A percentile compares a stretch with the other conserved stretches of the same genome.
phyloP scores from a whole-genome alignment of 139 green algal species.

The Chlamydomonas urium region DNA sequence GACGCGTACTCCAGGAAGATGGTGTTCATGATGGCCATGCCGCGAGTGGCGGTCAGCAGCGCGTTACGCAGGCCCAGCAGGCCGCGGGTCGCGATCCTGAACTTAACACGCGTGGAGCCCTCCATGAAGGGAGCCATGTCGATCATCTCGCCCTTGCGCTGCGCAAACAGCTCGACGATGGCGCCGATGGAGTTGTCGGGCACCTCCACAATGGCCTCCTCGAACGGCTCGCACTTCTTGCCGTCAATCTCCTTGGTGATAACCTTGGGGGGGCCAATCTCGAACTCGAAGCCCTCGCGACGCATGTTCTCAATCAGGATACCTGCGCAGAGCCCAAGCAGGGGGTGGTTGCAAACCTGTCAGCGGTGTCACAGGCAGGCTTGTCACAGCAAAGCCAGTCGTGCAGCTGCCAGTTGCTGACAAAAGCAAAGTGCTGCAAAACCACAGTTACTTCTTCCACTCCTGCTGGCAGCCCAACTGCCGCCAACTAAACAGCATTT shows the following conservation, averaged over 20 bases:
- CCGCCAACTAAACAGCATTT: no score
- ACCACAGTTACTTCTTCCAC: no score
- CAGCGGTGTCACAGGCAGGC: no score
- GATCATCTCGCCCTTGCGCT: conserved; percentile 72
- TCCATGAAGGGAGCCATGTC: conserved; percentile 26
- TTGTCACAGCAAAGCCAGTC: no score
- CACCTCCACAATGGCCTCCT: conserved; percentile 88
- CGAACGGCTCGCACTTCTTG: conserved; percentile 85
- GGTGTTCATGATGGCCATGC: conserved; percentile 94
- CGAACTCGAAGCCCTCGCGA: conserved; percentile 85
- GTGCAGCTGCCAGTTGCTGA: no score
- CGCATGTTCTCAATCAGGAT: conserved; percentile 99
- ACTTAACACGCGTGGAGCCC: conserved; percentile 53
- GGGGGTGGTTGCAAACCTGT: no score
- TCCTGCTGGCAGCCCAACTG: no score
- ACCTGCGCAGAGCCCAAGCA: no score
- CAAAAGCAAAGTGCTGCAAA: no score
- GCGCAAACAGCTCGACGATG: conserved; percentile 88
- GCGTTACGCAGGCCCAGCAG: conserved; percentile 89
- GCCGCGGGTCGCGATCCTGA: conserved; percentile 87
- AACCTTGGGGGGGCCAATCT: conserved; percentile 89
- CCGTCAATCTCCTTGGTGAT: conserved; percentile 79
- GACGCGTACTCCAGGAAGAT: conserved; percentile 61
- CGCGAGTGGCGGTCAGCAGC: conserved; percentile 95
- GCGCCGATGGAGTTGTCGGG: conserved; percentile 74